Base-by-base conservation (phyloP, 2,329 filamentous ascomycete genomes). In the Neopestalotiopsis rosae region DNA sequence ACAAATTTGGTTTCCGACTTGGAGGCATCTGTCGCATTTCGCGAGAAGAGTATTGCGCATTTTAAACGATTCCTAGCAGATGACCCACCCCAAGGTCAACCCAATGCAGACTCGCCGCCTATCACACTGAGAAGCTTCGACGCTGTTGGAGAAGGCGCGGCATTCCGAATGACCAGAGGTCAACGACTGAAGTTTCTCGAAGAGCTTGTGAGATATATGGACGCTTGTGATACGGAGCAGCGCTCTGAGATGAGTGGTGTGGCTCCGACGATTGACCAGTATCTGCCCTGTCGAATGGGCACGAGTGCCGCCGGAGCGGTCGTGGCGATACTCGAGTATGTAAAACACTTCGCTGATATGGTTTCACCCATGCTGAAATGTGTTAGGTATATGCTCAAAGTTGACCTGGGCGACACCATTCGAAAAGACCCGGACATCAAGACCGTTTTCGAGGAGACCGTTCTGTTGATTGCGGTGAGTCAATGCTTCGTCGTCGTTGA, bases 261-360 rank as follows among this genome's bases (percentile, higher is more conserved):
- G 10, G 71, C 68, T 0, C 71, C 71, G 1, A 72, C 65, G 4
- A 68, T 73, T n/a, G 67, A 72, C 12, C 68, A 73, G 24, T 73
- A 73, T 34, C 59, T 73, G 63, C 66, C 63, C 3, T 64, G 61
- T 9, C 67, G 71, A 5, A 66, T 68, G 62, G 68, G 68, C 2
- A 72, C 71, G 10, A 68, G 71, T 52, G 71, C 62, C 13, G 67
- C 52, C 3, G 68, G n/a, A 30, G 17, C 57, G 4, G 34, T 67
- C 12, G 52, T 49, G 5, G 65, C 56, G 66, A 24, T 63, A 20
- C 30, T 59, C 64, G 40, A 66, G 63, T 45, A 70, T 67, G n/a
- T n/a, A n/a, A n/a, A n/a, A n/a, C n/a, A n/a, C n/a, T n/a, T n/a
- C n/a, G n/a, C n/a, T n/a, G n/a, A n/a, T n/a, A n/a, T n/a, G n/a